These are phyloP conservation scores for Xylaria curta DNA, from an alignment of 495 filamentous ascomycete genomes.

Conservation along the genomic window DNA sequence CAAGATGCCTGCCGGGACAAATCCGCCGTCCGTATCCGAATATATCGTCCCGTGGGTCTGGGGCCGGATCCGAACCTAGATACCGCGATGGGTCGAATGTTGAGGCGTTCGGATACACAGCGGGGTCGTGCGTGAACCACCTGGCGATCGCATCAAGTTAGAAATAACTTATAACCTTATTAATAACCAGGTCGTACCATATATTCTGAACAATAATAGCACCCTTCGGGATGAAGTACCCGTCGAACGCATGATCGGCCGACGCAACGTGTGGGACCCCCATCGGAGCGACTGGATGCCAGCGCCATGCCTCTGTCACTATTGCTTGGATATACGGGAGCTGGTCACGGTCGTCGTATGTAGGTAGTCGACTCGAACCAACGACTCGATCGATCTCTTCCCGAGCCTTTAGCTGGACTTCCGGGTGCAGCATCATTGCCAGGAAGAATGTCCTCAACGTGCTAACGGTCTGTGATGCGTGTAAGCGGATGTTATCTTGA, in stretches of 20 bases:
- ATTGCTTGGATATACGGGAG: conserved; percentile 39
- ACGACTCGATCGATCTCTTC: conserved; percentile 41
- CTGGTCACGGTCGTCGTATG: conserved; percentile 34
- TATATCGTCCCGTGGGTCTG: conserved; percentile 46
- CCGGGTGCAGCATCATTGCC: conserved; percentile 36
- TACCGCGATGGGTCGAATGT: conserved; percentile 50
- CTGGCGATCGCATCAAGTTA: conserved; percentile 8
- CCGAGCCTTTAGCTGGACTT: conserved; percentile 35
- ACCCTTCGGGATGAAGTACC: conserved; percentile 50
- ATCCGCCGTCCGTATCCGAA: conserved; percentile 60
- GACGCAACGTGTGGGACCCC: conserved; percentile 44
- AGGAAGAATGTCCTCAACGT: conserved; percentile 32
- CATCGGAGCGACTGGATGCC: conserved; percentile 31
- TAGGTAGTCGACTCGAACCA: conserved; percentile 35
- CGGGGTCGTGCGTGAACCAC: conserved; percentile 38
- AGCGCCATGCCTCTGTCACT: conserved; percentile 39
- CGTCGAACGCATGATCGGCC: conserved; percentile 44
- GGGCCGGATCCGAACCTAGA: conserved; percentile 44
- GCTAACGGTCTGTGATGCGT: background rate
- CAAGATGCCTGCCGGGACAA: conserved; percentile 55
- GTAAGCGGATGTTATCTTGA: background rate
- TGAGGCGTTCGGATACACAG: conserved; percentile 45
- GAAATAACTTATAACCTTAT: background rate
- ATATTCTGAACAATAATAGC: conserved; percentile 38
- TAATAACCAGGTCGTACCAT: background rate